Evolutionary conservation across 495 filamentous ascomycete species (phyloP).

Genomic region (Acidiella bohemica): DNA sequence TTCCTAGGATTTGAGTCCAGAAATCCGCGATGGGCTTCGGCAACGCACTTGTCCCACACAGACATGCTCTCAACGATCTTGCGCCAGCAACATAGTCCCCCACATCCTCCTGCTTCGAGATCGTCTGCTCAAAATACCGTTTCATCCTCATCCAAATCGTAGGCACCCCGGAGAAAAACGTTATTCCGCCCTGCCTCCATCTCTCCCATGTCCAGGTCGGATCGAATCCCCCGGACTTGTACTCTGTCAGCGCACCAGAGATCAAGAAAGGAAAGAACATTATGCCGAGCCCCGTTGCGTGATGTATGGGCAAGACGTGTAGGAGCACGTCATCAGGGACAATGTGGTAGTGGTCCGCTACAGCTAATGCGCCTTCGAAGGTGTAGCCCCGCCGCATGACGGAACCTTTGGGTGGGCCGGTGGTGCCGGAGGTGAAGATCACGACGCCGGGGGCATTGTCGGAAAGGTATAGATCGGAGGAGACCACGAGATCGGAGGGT

Average conservation of each 20-base stretch:
- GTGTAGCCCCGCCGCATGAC: conserved; percentile 28
- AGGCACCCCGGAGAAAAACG: conserved; percentile 38
- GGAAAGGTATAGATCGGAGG: conserved; percentile 24
- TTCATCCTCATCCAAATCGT: conserved; percentile 41
- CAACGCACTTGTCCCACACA: conserved; percentile 37
- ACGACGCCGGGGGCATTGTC: conserved; percentile 27
- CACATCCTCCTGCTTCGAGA: conserved; percentile 15
- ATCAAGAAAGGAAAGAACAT: conserved; percentile 36
- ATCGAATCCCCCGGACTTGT: conserved; percentile 34
- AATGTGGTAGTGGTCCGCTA: conserved; percentile 27
- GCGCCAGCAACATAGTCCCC: conserved; percentile 31
- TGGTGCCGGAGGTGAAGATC: conserved; percentile 33
- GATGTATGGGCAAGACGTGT: conserved; percentile 37
- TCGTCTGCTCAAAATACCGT: conserved; percentile 32
- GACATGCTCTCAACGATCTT: conserved; percentile 29
- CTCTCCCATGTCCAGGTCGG: conserved; percentile 39
- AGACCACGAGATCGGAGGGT: conserved; percentile 21
- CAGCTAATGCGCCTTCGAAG: conserved; percentile 23
- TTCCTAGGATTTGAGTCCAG: conserved; percentile 32
- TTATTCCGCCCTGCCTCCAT: conserved; percentile 32
- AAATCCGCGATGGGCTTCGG: conserved; percentile 36
- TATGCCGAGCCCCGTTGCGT: conserved; percentile 36
- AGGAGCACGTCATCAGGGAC: conserved; percentile 23
- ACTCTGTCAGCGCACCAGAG: conserved; percentile 35
- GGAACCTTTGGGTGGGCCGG: conserved; percentile 30